These are phyloP conservation scores for Quercus ilex DNA, from an alignment of 306 rosid genomes.

Conservation along the genomic window DNA sequence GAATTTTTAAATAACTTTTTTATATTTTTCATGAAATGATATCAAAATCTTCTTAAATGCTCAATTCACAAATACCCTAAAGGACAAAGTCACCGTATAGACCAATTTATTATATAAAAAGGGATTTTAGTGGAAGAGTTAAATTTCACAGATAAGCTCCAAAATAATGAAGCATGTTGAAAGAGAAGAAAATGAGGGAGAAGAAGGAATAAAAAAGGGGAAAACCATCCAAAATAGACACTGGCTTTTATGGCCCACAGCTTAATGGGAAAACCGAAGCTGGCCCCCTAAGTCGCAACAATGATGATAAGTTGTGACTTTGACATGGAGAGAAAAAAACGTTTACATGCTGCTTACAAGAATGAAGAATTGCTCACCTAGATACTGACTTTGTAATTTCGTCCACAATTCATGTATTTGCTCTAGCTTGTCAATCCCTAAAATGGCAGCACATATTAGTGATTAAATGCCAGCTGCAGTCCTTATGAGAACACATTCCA, in stretches of 20 bases:
- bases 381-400: background rate
- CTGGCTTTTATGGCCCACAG: background rate
- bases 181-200: background rate
- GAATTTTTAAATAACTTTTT: no score
- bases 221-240: background rate
- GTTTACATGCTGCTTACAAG: background rate
- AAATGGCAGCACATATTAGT: background rate
- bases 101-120: no score
- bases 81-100: no score
- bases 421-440: no score
- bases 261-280: background rate
- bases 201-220: background rate
- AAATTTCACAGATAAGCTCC: no score
- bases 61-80: no score
- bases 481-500: background rate
- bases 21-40: no score
- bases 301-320: background rate
- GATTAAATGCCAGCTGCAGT: background rate
- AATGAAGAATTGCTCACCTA: background rate
- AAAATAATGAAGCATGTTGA: no score
- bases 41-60: no score
- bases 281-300: background rate
- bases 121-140: no score
- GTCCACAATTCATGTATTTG: slow-evolving; percentile 7
- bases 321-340: background rate